Evolutionary conservation across 768 basidiomycete species (phyloP), one percentile per base, ranked within the genome.

Genomic region (Auriscalpium vulgare): DNA sequence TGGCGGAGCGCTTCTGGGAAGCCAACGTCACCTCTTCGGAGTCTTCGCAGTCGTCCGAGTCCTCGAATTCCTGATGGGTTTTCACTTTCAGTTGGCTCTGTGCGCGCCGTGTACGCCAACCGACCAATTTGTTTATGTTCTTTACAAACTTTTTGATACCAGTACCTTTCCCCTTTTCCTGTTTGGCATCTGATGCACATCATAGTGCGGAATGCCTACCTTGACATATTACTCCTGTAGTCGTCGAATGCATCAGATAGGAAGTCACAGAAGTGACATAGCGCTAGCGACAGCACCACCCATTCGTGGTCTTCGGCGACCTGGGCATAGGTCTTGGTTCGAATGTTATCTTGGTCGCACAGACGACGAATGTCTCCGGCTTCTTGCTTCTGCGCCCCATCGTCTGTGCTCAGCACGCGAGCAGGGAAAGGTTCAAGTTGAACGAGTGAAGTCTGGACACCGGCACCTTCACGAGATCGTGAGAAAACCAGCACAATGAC

Each of bases 211-310:
- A 29, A 29, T 29, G 29, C 56, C 57, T 57, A 87, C 87, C 75
- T 88, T 88, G 44, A 88, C 86, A 52, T 63, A 65, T 61, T 88
- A 89, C 69, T 86, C 80, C 87, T 84, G 47, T 36, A 56, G 44
- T 45, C 8, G 34, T 36, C 14, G 46, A 38, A 47, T 23, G 37
- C 44, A 34, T 50, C 16, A 44, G 14, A 38, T 23, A 16, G 36
- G 17, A 47, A 13, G 11, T 10, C 8, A 9, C 45, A 23, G 0
- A 21, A 57, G 37, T 29, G 34, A 19, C 45, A 37, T 16, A n/a
- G 51, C 13, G 17, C 34, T n/a, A 49, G 66, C 79, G 58, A n/a
- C n/a, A n/a, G n/a, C n/a, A n/a, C n/a, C 61, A 81, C 85, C 84
- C 82, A 86, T 67, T 72, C 72, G 8, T 72, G 69, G 4, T 75